These are phyloP conservation scores for Coniophora puteana DNA, from an alignment of 1,284 basidiomycete species.

Conservation along the genomic window DNA sequence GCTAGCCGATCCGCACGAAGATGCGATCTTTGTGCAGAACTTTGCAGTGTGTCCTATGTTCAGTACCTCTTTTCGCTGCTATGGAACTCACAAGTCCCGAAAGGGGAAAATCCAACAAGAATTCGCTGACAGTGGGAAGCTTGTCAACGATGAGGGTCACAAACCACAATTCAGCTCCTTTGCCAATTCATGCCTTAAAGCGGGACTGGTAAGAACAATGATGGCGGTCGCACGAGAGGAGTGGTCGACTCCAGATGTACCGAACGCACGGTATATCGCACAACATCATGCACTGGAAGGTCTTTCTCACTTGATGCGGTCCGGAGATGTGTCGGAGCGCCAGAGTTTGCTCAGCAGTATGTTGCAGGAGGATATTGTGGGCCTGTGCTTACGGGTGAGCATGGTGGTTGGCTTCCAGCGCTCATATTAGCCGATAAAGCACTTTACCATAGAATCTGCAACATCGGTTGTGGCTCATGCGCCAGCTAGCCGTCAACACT, in stretches of 20 bases:
- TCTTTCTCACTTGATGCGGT: conserved; percentile 15
- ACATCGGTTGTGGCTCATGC: conserved; percentile 20
- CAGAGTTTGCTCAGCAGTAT: conserved; percentile 17
- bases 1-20: conserved; percentile 17
- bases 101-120: conserved; percentile 3
- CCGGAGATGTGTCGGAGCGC: conserved; percentile 16
- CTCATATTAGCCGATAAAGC: too few species aligned
- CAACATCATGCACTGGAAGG: conserved; percentile 19
- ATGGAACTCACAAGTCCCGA: background rate
- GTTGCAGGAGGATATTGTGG: conserved; percentile 14
- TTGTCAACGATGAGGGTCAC: background rate
- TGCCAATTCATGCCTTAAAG: conserved; percentile 13
- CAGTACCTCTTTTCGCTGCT: too few species aligned
- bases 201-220: conserved; percentile 22
- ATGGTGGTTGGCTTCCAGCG: background rate
- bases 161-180: conserved; percentile 14
- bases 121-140: conserved; percentile 1
- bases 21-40: conserved; percentile 13
- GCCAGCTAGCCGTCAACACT: conserved; percentile 14
- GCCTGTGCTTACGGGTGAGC: conserved; percentile 20
- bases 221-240: too few species aligned
- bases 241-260: too few species aligned
- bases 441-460: conserved; percentile 14
- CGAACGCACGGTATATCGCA: conserved; percentile 13
- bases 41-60: conserved; percentile 14